Conservation (phyloP, 768 basidiomycete genomes). For the Pleurotus ostreatus region DNA sequence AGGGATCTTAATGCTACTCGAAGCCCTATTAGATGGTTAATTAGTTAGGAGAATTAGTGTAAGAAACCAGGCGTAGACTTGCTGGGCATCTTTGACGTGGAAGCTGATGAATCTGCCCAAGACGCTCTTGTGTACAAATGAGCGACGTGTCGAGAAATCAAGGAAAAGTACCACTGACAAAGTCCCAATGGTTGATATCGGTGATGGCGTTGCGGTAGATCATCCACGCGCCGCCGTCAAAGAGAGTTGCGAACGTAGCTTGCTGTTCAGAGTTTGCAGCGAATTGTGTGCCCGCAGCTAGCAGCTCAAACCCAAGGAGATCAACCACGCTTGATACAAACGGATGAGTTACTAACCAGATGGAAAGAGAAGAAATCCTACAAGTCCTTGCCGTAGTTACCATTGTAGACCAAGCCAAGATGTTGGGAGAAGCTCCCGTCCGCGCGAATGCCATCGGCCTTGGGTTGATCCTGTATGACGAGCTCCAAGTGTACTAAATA, state of each 20-base stretch:
- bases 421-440: conserved; percentile 54
- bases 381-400: conserved; percentile 61
- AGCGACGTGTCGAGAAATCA: conserved; percentile 11
- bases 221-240: conserved; percentile 68
- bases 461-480: conserved; percentile 38
- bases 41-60: not conserved
- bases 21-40: conserved; percentile 36
- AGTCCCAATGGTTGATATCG: conserved; percentile 65
- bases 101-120: conserved; percentile 66
- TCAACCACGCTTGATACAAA: conserved; percentile 47
- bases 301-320: conserved; percentile 56
- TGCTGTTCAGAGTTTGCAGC: conserved; percentile 37
- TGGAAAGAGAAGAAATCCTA: conserved; percentile 14
- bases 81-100: conserved; percentile 47
- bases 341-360: not conserved
- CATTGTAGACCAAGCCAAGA: conserved; percentile 62
- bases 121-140: conserved; percentile 34
- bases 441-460: conserved; percentile 57
- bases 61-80: conserved; percentile 11
- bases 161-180: conserved; percentile 37
- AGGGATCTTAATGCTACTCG: conserved; percentile 51
- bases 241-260: conserved; percentile 48
- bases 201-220: conserved; percentile 57
- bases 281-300: conserved; percentile 56
- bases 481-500: conserved; percentile 45